Conservation (phyloP, 441 rosid species). For the Populus hybrid region DNA sequence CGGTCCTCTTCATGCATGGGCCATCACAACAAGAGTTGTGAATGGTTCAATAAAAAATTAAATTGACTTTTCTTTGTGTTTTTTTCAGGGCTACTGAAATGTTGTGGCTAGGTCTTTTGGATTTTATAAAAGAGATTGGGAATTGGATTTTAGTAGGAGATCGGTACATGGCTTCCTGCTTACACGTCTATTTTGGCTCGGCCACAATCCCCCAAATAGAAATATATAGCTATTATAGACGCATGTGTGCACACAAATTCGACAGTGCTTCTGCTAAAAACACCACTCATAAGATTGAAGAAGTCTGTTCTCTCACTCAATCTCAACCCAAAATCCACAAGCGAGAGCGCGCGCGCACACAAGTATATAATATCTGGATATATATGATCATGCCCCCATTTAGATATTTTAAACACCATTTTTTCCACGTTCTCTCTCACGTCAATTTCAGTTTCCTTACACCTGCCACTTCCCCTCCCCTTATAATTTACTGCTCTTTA, state of each 20-base stretch:
- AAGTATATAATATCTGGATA: background rate
- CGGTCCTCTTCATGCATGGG: background rate
- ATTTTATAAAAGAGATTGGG: background rate
- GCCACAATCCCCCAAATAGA: background rate
- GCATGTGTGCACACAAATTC: background rate
- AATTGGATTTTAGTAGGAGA: background rate
- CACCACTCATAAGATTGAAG: background rate
- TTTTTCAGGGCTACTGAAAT: background rate
- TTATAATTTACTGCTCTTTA: conserved; percentile 21
- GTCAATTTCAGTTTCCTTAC: conserved; percentile 19
- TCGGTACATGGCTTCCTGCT: background rate
- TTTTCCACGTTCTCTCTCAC: conserved; percentile 34
- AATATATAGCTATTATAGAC: background rate
- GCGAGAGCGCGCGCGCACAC: no score
- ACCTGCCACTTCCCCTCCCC: conserved; percentile 3
- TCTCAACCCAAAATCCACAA: background rate
- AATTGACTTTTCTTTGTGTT: no score
- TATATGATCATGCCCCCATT: background rate
- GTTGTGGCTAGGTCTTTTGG: no score
- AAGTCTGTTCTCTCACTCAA: background rate
- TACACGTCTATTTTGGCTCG: background rate
- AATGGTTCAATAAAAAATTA: background rate
- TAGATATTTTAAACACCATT: conserved; percentile 14
- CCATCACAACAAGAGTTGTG: background rate
- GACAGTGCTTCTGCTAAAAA: background rate